Evolutionary conservation across 2,329 filamentous ascomycete species (phyloP).

Genomic region (Byssoonygena ceratinophila): DNA sequence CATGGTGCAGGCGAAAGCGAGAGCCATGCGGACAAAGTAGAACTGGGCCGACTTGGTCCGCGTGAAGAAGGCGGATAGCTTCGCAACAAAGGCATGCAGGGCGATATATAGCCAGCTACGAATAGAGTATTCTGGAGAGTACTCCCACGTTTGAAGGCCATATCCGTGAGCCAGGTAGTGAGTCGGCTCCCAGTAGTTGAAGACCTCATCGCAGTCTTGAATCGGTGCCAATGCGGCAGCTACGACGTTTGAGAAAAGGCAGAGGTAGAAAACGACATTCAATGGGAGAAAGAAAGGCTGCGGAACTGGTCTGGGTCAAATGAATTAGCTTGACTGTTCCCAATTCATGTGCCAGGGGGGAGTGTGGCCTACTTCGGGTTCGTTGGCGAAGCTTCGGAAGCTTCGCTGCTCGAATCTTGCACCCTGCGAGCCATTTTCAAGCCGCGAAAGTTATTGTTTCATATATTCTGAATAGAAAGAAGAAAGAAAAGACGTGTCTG

Average conservation of each 20-base stretch:
- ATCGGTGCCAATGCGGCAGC: slow-evolving; percentile 80
- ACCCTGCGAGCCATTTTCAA: neutral
- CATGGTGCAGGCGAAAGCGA: slow-evolving; percentile 66
- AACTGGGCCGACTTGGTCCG: slow-evolving; percentile 55
- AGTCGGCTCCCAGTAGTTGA: slow-evolving; percentile 97
- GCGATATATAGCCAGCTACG: slow-evolving; percentile 86
- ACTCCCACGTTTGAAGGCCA: slow-evolving; percentile 96
- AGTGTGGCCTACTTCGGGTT: slow-evolving; percentile 11
- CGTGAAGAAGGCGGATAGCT: slow-evolving; percentile 49
- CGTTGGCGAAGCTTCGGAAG: slow-evolving; percentile 11
- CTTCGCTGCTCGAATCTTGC: slow-evolving; percentile 4
- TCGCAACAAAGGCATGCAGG: slow-evolving; percentile 64
- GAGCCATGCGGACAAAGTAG: slow-evolving; percentile 67
- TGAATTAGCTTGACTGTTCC: slow-evolving; percentile 15
- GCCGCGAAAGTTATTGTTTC: neutral
- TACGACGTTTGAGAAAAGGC: slow-evolving; percentile 60
- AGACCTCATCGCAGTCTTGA: slow-evolving; percentile 96
- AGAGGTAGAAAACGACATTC: slow-evolving; percentile 69
- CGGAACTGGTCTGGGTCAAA: slow-evolving; percentile 23
- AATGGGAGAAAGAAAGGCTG: slow-evolving; percentile 55
- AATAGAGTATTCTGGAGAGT: slow-evolving; percentile 88
- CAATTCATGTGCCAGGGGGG: neutral
- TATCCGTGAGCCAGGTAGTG: slow-evolving; percentile 91
- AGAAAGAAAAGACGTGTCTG: neutral
- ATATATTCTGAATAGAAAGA: neutral